Base-by-base conservation (phyloP, 169 alveolate genomes). In the Plasmodium chabaudi region DNA sequence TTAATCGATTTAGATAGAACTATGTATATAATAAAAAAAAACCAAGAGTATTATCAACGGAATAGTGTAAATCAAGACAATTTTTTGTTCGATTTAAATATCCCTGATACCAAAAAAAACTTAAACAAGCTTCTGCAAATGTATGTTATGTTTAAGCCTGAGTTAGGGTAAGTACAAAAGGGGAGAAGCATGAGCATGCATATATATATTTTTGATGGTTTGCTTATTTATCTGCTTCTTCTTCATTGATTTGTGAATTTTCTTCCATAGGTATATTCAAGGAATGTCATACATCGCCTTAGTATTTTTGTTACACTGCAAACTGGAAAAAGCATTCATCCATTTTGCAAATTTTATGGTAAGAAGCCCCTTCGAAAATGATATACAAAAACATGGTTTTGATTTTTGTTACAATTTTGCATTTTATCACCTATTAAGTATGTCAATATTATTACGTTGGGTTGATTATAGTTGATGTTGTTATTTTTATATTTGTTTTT, bases 261-360 rank as follows among this genome's bases (percentile, higher is more conserved):
- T 9, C 9, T 23, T 6, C 17, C 25, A 0, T 27, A 82, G 90
- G 17, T 82, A 82, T 27, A 82, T 82, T 0, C 90, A 82, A 15
- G 90, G 90, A 46, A 82, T 82, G 90, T 82, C 90, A 12, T 82
- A 82, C 71, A 82, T 82, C 21, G 90, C 90, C 17, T 61, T 82
- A 34, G 84, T 82, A 27, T 82, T 82, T 47, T 25, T 82, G 34
- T 61, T 82, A 53, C 68, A 82, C 47, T 67, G 82, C 44, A 67
- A 82, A 9, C 34, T 82, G 49, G 90, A 82, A 49, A 82, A 65
- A 53, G 90, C 90, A 10, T 82, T 82, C 60, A 72, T 82, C 34
- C 82, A 82, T 70, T 82, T 82, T 67, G 90, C 90, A 19, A 82
- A 82, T 60, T 82, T 82, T 44, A 82, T 82, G 90, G 90, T 82